A percentile compares a stretch with the other conserved stretches of the same genome.
phyloP scores from a whole-genome alignment of 768 basidiomycete genomes.

The Tricholoma flavovirens region DNA sequence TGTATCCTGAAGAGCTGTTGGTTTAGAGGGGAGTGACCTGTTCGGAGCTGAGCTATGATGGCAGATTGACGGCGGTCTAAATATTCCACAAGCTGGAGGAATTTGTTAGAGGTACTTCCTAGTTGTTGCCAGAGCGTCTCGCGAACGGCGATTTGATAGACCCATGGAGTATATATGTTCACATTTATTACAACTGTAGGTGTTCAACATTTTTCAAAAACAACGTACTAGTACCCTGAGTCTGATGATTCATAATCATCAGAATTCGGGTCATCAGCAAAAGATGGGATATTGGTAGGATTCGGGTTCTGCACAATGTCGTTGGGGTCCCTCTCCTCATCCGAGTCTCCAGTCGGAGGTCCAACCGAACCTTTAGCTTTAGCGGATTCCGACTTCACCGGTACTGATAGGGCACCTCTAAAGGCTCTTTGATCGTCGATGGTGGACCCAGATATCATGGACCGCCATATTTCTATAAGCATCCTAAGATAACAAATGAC shows the following conservation, averaged over 20 bases:
- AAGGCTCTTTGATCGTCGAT: constrained; percentile 40
- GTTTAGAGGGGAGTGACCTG: too few relatives aligned
- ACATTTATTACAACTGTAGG: too few relatives aligned
- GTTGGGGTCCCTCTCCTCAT: constrained; percentile 30
- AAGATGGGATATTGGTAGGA: background rate
- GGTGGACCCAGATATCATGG: constrained; percentile 38
- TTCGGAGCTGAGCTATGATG: too few relatives aligned
- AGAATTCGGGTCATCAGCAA: constrained; percentile 18
- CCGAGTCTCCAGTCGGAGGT: constrained; percentile 15
- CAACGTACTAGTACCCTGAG: constrained; percentile 4
- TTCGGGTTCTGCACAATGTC: constrained; percentile 11
- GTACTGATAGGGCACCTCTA: constrained; percentile 3
- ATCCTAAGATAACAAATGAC: constrained; percentile 21
- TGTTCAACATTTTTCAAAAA: too few relatives aligned
- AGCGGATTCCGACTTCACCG: background rate
- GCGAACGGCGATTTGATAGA: too few relatives aligned
- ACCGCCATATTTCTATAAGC: constrained; percentile 38
- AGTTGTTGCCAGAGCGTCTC: too few relatives aligned
- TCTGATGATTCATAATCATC: constrained; percentile 14
- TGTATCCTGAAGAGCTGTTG: too few relatives aligned
- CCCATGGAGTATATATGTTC: too few relatives aligned
- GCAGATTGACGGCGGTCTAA: too few relatives aligned
- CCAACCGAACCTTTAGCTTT: background rate
- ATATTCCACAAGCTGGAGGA: too few relatives aligned
- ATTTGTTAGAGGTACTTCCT: too few relatives aligned